A percentile compares a stretch with the other conserved stretches of the same genome.
Conservation (phyloP, 169 alveolate genomes). For the Plasmodium adleri region DNA sequence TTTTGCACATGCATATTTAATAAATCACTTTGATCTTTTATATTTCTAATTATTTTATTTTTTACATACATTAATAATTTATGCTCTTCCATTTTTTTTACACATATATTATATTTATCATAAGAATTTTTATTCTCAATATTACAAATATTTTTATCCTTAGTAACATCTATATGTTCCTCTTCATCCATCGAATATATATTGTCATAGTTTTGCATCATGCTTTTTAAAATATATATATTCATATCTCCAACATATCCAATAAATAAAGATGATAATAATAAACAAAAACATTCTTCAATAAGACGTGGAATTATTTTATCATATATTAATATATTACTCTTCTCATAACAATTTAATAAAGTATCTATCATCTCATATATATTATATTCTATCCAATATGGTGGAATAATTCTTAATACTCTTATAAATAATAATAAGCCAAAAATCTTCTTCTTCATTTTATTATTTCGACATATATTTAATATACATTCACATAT, state of each 20-base stretch:
- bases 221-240: slow-evolving; percentile 43
- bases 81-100: not conserved
- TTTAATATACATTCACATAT: slow-evolving; percentile 57
- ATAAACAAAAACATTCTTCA: slow-evolving; percentile 53
- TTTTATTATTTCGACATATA: slow-evolving; percentile 40
- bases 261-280: slow-evolving; percentile 49
- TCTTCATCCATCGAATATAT: too few species aligned
- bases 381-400: slow-evolving; percentile 59
- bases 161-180: not conserved
- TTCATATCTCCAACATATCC: slow-evolving; percentile 70
- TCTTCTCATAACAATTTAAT: slow-evolving; percentile 29
- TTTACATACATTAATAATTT: not conserved
- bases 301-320: slow-evolving; percentile 20
- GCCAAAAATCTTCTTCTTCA: slow-evolving; percentile 70
- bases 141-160: slow-evolving; percentile 12
- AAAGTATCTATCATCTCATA: slow-evolving; percentile 28
- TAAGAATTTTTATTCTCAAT: slow-evolving; percentile 21
- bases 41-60: slow-evolving; percentile 1
- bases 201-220: too few species aligned
- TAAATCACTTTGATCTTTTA: slow-evolving; percentile 6
- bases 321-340: slow-evolving; percentile 29
- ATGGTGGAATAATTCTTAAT: slow-evolving; percentile 48
- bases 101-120: not conserved
- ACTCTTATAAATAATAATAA: slow-evolving; percentile 63
- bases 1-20: not conserved